Percentiles rank a stretch among this genome's conserved stretches.
phyloP scores from a whole-genome alignment of 2,329 filamentous ascomycete species.

The Penicillium sp. region DNA sequence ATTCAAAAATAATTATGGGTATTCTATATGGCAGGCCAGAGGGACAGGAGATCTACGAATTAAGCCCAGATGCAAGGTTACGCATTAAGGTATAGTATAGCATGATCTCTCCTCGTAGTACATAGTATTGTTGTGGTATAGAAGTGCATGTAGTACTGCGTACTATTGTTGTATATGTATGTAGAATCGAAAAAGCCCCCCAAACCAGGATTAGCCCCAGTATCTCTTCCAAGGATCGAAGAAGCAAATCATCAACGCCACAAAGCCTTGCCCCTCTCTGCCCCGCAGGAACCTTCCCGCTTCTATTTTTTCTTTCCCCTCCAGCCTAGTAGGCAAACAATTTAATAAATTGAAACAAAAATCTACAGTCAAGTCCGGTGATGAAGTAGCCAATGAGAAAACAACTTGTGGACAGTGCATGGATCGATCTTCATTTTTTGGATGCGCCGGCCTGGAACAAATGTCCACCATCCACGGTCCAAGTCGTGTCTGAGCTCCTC shows the following conservation, averaged over 20 bases:
- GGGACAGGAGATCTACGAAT: conserved; percentile 4
- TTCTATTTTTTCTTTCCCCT: conserved; percentile 17
- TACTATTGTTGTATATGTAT: neutral
- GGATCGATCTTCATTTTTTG: conserved; percentile 20
- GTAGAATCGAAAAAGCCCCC: neutral
- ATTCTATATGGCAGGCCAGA: neutral
- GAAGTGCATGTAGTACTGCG: neutral
- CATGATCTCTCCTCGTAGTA: neutral
- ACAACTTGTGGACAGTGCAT: conserved; percentile 10
- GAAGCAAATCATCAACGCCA: conserved; percentile 12
- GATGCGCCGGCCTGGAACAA: conserved; percentile 11
- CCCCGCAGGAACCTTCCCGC: conserved; percentile 20
- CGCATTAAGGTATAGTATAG: neutral
- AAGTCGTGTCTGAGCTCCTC: neutral
- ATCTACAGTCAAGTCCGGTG: neutral
- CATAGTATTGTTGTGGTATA: neutral
- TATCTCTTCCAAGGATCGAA: neutral
- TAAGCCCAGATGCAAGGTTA: neutral
- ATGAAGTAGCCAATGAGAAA: conserved; percentile 14
- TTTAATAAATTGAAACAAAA: neutral
- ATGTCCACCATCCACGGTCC: conserved; percentile 14
- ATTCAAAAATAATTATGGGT: neutral
- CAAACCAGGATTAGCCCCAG: neutral
- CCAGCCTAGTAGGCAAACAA: neutral
- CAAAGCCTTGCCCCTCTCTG: conserved; percentile 13